Percentiles rank a stretch among this genome's conserved stretches.
phyloP scores from a whole-genome alignment of 2,329 filamentous ascomycete species.

The Epichloe elymi region DNA sequence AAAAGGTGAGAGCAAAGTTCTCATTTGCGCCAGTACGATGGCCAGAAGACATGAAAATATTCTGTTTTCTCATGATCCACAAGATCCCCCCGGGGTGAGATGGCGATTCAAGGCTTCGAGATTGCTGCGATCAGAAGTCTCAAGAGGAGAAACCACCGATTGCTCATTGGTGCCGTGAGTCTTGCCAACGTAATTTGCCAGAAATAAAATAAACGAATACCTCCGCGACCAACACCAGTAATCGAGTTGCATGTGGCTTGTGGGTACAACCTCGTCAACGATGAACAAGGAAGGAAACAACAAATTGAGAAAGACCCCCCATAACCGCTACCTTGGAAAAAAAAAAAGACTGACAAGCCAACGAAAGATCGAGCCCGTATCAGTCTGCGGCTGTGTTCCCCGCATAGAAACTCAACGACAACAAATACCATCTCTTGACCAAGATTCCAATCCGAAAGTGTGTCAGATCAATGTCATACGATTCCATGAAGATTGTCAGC shows the following conservation, averaged over 20 bases:
- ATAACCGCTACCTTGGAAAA: background rate
- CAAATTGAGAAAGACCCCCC: background rate
- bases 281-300: background rate
- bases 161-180: background rate
- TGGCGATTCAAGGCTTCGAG: background rate
- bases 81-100: background rate
- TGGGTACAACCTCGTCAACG: background rate
- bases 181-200: background rate
- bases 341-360: background rate
- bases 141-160: background rate
- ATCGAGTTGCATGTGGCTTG: background rate
- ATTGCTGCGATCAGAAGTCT: background rate
- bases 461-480: background rate
- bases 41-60: background rate
- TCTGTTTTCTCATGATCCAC: background rate
- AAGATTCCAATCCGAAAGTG: background rate
- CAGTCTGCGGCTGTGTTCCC: background rate
- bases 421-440: constrained; percentile 1
- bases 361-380: background rate
- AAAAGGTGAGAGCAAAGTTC: background rate
- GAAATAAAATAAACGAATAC: background rate
- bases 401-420: background rate
- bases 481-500: background rate
- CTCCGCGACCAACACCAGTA: background rate
- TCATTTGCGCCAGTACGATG: background rate